Conservation (phyloP, 176 grass and related monocot species). For the Chloris gayana region DNA sequence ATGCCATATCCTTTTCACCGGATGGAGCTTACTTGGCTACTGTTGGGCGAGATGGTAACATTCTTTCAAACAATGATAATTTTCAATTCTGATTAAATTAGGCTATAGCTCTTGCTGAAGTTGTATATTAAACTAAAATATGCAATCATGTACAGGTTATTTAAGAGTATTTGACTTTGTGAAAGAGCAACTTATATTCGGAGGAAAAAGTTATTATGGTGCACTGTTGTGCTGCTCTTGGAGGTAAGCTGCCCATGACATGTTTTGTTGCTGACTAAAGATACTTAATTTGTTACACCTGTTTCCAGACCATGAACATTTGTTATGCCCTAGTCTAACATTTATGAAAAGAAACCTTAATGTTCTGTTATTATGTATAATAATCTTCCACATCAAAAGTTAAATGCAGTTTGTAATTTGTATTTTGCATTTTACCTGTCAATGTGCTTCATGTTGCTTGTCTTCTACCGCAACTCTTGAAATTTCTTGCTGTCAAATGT, state of each 20-base stretch:
- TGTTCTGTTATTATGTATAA: background rate
- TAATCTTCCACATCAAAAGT: conserved; percentile 2
- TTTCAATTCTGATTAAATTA: conserved; percentile 16
- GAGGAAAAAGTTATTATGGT: conserved; percentile 98
- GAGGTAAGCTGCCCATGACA: conserved; percentile 68
- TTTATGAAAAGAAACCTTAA: background rate
- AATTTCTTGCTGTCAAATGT: conserved; percentile 7
- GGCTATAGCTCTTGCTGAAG: background rate
- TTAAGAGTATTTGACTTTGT: conserved; percentile 96
- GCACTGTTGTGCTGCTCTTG: conserved; percentile 93
- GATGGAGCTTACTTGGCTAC: conserved; percentile 86
- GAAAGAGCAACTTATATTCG: conserved; percentile 90
- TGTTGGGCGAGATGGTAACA: conserved; percentile 93
- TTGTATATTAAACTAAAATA: conserved; percentile 35
- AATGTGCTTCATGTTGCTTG: background rate
- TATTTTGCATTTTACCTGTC: background rate
- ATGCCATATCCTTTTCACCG: conserved; percentile 83
- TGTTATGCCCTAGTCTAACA: conserved; percentile 4
- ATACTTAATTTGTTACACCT: background rate
- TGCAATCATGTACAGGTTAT: conserved; percentile 67
- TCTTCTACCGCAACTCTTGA: background rate
- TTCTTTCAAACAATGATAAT: conserved; percentile 28
- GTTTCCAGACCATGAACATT: background rate
- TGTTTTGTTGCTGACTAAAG: conserved; percentile 28
- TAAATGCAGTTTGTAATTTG: background rate